Conservation (phyloP, 305 asterid genomes). For the Solanum aculeatissimum region DNA sequence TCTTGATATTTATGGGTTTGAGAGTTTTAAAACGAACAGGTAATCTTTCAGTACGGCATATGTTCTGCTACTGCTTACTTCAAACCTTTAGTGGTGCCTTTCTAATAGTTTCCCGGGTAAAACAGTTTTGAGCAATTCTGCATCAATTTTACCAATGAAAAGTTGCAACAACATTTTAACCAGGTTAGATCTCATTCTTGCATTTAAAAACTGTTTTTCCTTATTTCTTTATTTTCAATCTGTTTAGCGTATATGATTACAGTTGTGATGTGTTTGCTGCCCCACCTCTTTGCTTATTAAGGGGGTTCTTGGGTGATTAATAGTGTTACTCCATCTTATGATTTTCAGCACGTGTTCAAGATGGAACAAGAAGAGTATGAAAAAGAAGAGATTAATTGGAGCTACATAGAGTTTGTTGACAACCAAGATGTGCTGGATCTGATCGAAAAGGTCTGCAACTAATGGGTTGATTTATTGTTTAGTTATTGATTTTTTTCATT, state of each 20-base stretch:
- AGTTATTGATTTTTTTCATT: neutral
- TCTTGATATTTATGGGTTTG: slow-evolving; percentile 98
- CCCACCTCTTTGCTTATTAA: neutral
- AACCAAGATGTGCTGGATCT: slow-evolving; percentile 99
- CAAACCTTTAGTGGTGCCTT: neutral
- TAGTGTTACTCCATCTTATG: neutral
- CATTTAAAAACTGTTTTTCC: neutral
- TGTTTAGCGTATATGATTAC: neutral
- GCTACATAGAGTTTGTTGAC: slow-evolving; percentile 99
- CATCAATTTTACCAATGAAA: slow-evolving; percentile 97
- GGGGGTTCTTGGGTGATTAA: neutral
- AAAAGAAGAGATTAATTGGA: slow-evolving; percentile 94
- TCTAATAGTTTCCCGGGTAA: slow-evolving; percentile 3
- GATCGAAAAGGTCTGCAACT: slow-evolving; percentile 75
- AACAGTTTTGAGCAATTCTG: slow-evolving; percentile 99
- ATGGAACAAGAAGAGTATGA: slow-evolving; percentile 99
- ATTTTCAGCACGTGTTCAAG: slow-evolving; percentile 94
- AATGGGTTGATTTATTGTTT: neutral
- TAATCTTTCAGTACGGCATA: slow-evolving; percentile 17
- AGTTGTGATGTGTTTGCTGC: neutral
- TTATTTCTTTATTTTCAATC: neutral
- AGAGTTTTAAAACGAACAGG: slow-evolving; percentile 96
- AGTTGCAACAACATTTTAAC: slow-evolving; percentile 98
- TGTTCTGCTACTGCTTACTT: neutral
- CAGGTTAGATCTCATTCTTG: slow-evolving; percentile 50